Evolutionary conservation across 257 asterid species (phyloP).

Genomic region (Solanum paucissectum): DNA sequence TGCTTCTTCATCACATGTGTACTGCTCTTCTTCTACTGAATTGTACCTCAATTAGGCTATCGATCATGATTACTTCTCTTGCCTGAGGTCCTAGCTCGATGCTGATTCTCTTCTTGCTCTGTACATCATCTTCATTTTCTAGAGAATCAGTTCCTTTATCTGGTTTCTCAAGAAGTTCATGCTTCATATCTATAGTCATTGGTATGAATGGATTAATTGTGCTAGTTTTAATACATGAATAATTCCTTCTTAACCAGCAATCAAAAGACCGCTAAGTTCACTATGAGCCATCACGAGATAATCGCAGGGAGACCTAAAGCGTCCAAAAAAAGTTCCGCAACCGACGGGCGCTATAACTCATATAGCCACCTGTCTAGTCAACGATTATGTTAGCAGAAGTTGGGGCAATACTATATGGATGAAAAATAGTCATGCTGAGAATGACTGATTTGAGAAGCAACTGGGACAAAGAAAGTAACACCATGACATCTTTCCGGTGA

Average conservation of each 20-base stretch:
- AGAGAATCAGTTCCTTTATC: neutral
- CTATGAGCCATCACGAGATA: neutral
- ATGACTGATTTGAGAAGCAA: too few species aligned
- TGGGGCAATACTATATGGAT: too few species aligned
- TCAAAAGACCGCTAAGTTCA: neutral
- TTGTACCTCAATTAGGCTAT: neutral
- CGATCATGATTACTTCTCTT: neutral
- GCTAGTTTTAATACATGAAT: neutral
- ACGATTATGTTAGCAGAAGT: too few species aligned
- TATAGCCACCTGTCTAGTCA: too few species aligned
- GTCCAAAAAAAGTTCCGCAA: neutral
- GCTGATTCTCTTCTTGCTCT: neutral
- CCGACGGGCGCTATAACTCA: too few species aligned
- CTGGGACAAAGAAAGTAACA: too few species aligned
- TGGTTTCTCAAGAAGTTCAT: neutral
- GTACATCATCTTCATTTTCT: neutral
- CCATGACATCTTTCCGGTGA: too few species aligned
- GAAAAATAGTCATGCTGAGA: too few species aligned
- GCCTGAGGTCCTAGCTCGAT: neutral
- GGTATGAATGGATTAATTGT: neutral
- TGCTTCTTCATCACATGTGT: neutral
- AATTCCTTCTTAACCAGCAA: neutral
- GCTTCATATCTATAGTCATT: neutral
- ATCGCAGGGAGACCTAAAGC: neutral
- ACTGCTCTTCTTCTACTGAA: neutral